Evolutionary conservation across 106 monocot species (phyloP).

Genomic region (Narthecium ossifragum): DNA sequence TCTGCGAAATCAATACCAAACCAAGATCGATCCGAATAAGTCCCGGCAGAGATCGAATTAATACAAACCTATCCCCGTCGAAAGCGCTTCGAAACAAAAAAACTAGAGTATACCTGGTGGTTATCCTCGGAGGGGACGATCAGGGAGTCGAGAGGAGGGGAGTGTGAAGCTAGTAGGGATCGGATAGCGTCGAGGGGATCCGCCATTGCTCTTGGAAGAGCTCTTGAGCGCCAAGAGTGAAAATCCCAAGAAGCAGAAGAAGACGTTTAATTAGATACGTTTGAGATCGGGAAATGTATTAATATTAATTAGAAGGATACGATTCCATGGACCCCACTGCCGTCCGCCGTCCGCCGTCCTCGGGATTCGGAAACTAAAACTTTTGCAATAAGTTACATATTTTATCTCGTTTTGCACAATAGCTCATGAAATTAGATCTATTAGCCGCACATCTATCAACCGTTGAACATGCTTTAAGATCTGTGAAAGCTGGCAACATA

Average conservation of each 20-base stretch:
- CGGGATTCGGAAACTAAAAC: too few relatives aligned
- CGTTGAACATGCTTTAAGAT: too few relatives aligned
- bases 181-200: conserved; percentile 70
- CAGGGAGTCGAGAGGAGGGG: conserved; percentile 80
- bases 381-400: too few relatives aligned
- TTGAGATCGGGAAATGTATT: too few relatives aligned
- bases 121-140: conserved; percentile 93
- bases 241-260: background rate
- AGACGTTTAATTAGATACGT: background rate
- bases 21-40: background rate
- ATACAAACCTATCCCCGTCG: background rate
- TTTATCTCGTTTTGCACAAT: too few relatives aligned
- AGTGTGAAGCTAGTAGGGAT: conserved; percentile 69
- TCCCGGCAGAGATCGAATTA: too few relatives aligned
- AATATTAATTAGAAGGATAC: too few relatives aligned
- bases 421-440: too few relatives aligned
- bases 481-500: too few relatives aligned
- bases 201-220: conserved; percentile 22
- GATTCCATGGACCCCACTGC: too few relatives aligned
- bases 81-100: background rate
- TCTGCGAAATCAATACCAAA: conserved; percentile 32
- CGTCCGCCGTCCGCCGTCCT: too few relatives aligned
- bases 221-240: background rate
- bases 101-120: conserved; percentile 52
- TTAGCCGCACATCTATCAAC: too few relatives aligned